These are phyloP conservation scores for Hordeum marinum DNA, from an alignment of 176 grass and related monocot genomes.

Conservation along the genomic window DNA sequence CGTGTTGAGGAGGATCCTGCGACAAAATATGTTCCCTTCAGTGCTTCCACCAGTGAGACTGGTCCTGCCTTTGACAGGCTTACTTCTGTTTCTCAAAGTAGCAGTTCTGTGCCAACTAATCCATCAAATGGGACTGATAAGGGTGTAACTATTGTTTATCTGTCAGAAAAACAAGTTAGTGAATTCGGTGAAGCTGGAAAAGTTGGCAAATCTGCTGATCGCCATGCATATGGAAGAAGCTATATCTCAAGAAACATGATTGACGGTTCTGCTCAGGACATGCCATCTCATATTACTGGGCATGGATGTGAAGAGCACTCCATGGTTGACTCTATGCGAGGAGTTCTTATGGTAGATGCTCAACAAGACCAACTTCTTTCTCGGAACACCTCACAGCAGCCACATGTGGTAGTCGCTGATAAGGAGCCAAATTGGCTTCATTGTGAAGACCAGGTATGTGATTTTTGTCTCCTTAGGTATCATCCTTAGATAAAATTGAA, in stretches of 20 bases:
- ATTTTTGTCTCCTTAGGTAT: neutral
- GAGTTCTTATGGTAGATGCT: constrained; percentile 11
- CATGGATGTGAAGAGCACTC: constrained; percentile 26
- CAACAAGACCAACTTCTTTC: neutral
- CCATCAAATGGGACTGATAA: constrained; percentile 16
- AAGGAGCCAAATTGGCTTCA: constrained; percentile 28
- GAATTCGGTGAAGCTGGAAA: constrained; percentile 5
- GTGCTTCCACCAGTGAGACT: constrained; percentile 13
- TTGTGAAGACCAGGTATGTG: constrained; percentile 36
- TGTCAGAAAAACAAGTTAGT: constrained; percentile 28
- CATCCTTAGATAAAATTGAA: too few species aligned
- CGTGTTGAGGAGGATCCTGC: neutral
- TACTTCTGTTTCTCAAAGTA: constrained; percentile 12
- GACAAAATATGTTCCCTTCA: neutral
- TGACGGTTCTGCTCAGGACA: constrained; percentile 3
- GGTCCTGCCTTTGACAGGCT: constrained; percentile 9
- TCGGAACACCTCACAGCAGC: neutral
- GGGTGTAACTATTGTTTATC: neutral
- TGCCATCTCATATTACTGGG: constrained; percentile 7
- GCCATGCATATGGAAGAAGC: constrained; percentile 19
- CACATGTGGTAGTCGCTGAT: constrained; percentile 4
- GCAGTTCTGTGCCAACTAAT: neutral
- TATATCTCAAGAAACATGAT: neutral
- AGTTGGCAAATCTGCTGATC: constrained; percentile 13
- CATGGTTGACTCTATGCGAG: constrained; percentile 8